phyloP scores from a whole-genome alignment of 768 basidiomycete genomes.

The Pholiota microspora region DNA sequence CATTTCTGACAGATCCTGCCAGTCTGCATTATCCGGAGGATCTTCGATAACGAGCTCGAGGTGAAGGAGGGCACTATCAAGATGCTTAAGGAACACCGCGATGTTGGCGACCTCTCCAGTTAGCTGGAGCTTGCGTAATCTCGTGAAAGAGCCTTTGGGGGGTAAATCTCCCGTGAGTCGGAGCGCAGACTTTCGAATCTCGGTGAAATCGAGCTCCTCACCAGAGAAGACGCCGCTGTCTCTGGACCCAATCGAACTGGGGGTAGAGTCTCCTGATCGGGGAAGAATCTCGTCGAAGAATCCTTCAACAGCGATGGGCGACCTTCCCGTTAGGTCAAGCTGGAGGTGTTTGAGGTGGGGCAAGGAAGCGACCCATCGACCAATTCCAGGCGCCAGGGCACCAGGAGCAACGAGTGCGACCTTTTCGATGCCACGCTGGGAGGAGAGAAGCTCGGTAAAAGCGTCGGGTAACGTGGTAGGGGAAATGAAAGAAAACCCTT shows the following conservation, averaged over 20 bases:
- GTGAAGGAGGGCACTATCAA: conserved; percentile 61
- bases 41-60: conserved; percentile 80
- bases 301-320: conserved; percentile 69
- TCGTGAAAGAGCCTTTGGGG: conserved; percentile 53
- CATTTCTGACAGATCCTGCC: conserved; percentile 66
- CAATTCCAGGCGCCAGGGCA: conserved; percentile 67
- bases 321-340: conserved; percentile 69
- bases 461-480: conserved; percentile 68
- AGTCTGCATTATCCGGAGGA: conserved; percentile 70
- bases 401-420: conserved; percentile 70
- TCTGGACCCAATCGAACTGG: conserved; percentile 61
- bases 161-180: conserved; percentile 61
- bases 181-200: conserved; percentile 68
- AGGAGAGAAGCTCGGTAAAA: conserved; percentile 62
- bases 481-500: conserved; percentile 68
- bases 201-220: conserved; percentile 75
- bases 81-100: conserved; percentile 67
- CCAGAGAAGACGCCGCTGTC: conserved; percentile 80
- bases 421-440: conserved; percentile 59
- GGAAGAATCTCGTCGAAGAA: conserved; percentile 72
- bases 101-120: conserved; percentile 72
- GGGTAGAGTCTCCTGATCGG: conserved; percentile 69
- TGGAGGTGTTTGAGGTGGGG: conserved; percentile 61
- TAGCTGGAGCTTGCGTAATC: conserved; percentile 59
- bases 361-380: conserved; percentile 69